Evolutionary conservation across 2,329 filamentous ascomycete genomes (phyloP).

Genomic region (Hypoxylon sp.): DNA sequence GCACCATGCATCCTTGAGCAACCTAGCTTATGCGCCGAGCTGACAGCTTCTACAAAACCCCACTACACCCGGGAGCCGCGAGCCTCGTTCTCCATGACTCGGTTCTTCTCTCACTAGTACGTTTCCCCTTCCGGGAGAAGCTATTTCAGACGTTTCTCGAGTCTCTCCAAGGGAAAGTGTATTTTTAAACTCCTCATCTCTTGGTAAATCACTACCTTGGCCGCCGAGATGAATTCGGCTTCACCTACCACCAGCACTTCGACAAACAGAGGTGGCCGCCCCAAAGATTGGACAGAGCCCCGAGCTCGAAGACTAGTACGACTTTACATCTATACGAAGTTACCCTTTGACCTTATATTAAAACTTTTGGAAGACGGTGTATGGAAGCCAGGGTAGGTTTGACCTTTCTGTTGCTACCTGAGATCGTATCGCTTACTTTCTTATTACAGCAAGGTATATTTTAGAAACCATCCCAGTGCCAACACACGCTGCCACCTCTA

Average conservation of each 20-base stretch:
- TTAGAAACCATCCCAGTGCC: not conserved
- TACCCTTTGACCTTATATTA: constrained; percentile 67
- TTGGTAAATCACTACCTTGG: not conserved
- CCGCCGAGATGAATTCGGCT: constrained; percentile 48
- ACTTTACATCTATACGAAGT: constrained; percentile 70
- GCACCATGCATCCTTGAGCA: not conserved
- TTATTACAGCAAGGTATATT: constrained; percentile 57
- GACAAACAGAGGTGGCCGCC: constrained; percentile 62
- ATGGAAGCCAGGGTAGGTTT: constrained; percentile 63
- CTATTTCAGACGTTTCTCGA: constrained; percentile 32
- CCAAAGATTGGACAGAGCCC: constrained; percentile 69
- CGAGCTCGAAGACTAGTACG: constrained; percentile 68
- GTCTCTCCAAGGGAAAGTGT: not conserved
- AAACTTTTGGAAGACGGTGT: constrained; percentile 63
- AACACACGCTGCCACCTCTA: not conserved
- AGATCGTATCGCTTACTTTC: constrained; percentile 32
- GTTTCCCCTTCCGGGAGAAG: constrained; percentile 22
- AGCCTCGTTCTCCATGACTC: constrained; percentile 40
- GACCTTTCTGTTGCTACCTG: constrained; percentile 14
- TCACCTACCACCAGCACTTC: constrained; percentile 51
- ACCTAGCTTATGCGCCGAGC: constrained; percentile 24
- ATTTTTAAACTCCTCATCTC: not conserved
- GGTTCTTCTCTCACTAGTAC: constrained; percentile 27
- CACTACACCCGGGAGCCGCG: constrained; percentile 36
- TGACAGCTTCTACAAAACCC: constrained; percentile 36